Conservation (phyloP, 2,329 filamentous ascomycete species). For the Fusarium redolens region DNA sequence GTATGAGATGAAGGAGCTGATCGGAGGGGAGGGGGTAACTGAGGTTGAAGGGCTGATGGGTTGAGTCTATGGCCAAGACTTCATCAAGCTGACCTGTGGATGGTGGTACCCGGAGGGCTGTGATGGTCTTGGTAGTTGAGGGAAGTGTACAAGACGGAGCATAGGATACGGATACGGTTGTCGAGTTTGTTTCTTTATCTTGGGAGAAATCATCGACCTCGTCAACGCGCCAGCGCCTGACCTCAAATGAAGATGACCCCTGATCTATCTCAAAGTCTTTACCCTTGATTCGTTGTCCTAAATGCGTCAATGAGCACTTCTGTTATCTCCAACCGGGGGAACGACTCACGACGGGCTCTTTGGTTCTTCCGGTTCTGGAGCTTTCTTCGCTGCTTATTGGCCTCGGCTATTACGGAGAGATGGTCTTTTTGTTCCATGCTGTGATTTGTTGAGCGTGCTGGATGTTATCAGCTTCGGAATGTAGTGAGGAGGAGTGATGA, state of each 20-base stretch:
- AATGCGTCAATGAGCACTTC: neutral
- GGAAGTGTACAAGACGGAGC: rapidly evolving
- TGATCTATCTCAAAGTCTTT: neutral
- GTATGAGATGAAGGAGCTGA: neutral
- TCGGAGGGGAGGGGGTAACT: neutral
- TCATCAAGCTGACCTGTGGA: rapidly evolving
- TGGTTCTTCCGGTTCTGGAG: conserved; percentile 5
- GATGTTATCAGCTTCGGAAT: neutral
- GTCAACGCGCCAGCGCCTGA: neutral
- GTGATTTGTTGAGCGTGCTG: neutral
- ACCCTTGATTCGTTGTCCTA: neutral
- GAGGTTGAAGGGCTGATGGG: rapidly evolving
- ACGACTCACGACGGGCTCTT: neutral
- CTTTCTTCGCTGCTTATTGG: neutral
- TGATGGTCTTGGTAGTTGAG: rapidly evolving
- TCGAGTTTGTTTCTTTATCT: rapidly evolving
- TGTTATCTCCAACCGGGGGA: neutral
- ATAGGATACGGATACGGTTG: rapidly evolving
- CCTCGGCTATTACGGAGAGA: neutral
- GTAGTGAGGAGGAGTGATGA: neutral
- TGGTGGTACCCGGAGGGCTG: rapidly evolving
- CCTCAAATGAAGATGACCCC: rapidly evolving
- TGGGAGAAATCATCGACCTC: neutral
- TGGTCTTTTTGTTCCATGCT: no score
- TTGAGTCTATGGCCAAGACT: rapidly evolving